Conservation (phyloP, 1,284 basidiomycete genomes). For the Rhodotorula sp. region DNA sequence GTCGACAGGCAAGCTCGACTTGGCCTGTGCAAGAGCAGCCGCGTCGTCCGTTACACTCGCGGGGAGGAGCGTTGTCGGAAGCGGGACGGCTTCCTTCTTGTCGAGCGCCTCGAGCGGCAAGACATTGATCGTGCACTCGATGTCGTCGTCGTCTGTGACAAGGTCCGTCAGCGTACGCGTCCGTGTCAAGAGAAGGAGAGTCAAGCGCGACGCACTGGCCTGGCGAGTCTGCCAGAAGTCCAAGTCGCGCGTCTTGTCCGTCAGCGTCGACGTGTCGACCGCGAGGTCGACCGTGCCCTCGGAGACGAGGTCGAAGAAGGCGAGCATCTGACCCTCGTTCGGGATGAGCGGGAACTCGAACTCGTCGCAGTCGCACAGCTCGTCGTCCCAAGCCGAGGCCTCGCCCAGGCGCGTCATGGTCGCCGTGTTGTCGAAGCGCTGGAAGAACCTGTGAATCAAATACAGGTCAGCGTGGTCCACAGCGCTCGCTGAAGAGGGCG, state of each 20-base stretch:
- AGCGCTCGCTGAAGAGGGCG: neutral
- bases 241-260: conserved; percentile 52
- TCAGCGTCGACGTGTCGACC: conserved; percentile 58
- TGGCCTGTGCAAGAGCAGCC: neutral
- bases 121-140: conserved; percentile 46
- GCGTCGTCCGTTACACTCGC: neutral
- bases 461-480: neutral
- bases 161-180: conserved; percentile 48
- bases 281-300: conserved; percentile 67
- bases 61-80: conserved; percentile 7
- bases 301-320: conserved; percentile 68
- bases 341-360: conserved; percentile 70
- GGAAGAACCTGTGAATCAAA: conserved; percentile 14
- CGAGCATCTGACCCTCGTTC: conserved; percentile 71
- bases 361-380: conserved; percentile 51
- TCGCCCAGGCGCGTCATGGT: conserved; percentile 9
- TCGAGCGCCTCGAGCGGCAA: neutral
- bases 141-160: conserved; percentile 56
- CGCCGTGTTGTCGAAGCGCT: conserved; percentile 13
- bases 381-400: conserved; percentile 15
- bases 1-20: conserved; percentile 46
- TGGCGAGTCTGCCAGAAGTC: conserved; percentile 62
- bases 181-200: neutral
- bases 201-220: conserved; percentile 71
- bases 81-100: conserved; percentile 15